Percentiles rank a stretch among this genome's conserved stretches.
Evolutionary conservation across 1,284 basidiomycete species (phyloP).

Genomic region (Microstroma glucosiphilum): DNA sequence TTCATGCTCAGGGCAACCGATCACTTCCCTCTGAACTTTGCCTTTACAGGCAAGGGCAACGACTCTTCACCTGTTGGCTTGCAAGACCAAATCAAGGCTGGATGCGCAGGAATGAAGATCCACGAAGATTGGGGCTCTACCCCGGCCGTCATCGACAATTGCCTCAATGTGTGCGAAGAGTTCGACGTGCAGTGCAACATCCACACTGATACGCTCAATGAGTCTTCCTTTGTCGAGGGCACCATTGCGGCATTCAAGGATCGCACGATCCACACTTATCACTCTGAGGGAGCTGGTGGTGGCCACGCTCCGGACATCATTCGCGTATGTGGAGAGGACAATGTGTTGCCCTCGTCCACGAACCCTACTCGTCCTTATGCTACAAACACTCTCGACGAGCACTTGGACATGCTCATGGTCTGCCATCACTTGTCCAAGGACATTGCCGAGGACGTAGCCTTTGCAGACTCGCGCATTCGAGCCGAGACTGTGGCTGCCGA

Average conservation of each 20-base stretch:
- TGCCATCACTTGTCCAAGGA: slow-evolving; percentile 50
- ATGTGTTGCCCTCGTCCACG: slow-evolving; percentile 94
- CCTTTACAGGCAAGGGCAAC: slow-evolving; percentile 72
- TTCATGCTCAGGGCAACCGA: slow-evolving; percentile 63
- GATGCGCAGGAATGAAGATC: slow-evolving; percentile 84
- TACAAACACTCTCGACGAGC: slow-evolving; percentile 89
- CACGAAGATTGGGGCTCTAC: slow-evolving; percentile 97
- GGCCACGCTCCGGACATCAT: slow-evolving; percentile 98
- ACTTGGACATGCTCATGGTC: slow-evolving; percentile 97
- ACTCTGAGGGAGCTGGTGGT: slow-evolving; percentile 55
- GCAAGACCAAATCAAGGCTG: slow-evolving; percentile 77
- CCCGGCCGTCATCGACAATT: slow-evolving; percentile 66
- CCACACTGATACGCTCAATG: slow-evolving; percentile 75
- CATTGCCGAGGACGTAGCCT: slow-evolving; percentile 79
- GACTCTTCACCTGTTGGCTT: slow-evolving; percentile 68
- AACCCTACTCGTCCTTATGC: slow-evolving; percentile 93
- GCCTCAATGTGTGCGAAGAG: slow-evolving; percentile 73
- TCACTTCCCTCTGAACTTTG: slow-evolving; percentile 81
- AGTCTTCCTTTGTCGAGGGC: slow-evolving; percentile 79
- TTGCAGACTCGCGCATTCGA: slow-evolving; percentile 94
- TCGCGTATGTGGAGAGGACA: slow-evolving; percentile 78
- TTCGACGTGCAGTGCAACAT: slow-evolving; percentile 97
- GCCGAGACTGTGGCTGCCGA: slow-evolving; percentile 96
- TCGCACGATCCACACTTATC: slow-evolving; percentile 80
- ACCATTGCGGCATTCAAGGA: slow-evolving; percentile 85